phyloP scores from a whole-genome alignment of 2,329 filamentous ascomycete genomes.

The Penicillium sp. region DNA sequence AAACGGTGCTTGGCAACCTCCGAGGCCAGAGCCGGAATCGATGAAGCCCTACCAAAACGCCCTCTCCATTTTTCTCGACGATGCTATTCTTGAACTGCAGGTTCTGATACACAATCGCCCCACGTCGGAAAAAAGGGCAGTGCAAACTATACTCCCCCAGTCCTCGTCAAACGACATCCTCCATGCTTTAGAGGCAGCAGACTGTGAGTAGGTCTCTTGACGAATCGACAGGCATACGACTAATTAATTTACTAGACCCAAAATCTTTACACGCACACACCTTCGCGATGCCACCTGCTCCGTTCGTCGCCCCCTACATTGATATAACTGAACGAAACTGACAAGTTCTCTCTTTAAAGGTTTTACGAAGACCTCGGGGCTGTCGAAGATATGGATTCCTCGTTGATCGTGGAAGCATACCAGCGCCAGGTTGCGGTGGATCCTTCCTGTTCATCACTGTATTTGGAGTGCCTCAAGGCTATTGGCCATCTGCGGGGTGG shows the following conservation, averaged over 20 bases:
- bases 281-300: conserved; percentile 37
- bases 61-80: conserved; percentile 58
- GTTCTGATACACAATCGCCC: conserved; percentile 54
- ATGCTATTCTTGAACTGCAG: conserved; percentile 63
- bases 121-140: conserved; percentile 41
- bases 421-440: conserved; percentile 63
- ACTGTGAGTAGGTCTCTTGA: conserved; percentile 35
- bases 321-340: background rate
- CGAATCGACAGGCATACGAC: background rate
- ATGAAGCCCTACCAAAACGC: conserved; percentile 46
- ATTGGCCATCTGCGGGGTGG: conserved; percentile 58
- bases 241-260: conserved; percentile 32
- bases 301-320: conserved; percentile 31
- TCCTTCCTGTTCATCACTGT: conserved; percentile 59
- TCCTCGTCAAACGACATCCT: conserved; percentile 47
- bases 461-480: conserved; percentile 67
- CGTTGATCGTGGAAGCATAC: conserved; percentile 66
- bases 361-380: conserved; percentile 67
- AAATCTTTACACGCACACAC: conserved; percentile 31
- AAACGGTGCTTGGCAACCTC: conserved; percentile 50
- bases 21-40: conserved; percentile 38
- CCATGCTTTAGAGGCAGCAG: conserved; percentile 36
- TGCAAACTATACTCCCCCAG: conserved; percentile 36
- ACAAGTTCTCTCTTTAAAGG: conserved; percentile 30
- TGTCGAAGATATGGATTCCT: conserved; percentile 65